Base-by-base conservation (phyloP, 1,284 basidiomycete genomes). In the Cryptococcus floricola region DNA sequence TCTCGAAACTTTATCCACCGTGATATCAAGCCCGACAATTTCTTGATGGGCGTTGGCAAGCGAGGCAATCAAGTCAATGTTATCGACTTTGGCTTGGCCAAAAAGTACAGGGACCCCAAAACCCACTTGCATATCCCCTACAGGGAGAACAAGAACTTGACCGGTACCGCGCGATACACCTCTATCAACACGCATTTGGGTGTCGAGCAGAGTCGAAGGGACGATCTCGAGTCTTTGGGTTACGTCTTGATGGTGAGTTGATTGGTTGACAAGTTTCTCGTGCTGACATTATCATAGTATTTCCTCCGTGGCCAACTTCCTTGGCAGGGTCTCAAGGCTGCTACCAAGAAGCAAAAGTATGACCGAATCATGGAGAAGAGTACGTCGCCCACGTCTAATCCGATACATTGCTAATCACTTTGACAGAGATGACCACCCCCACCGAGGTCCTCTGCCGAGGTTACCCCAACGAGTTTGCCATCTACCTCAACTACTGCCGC, bases 11-110 rank as follows among this genome's bases (percentile, higher is more conserved):
- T 98, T 78, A 98, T 99, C 65, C 96, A 99, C 78, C 92, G 95
- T 65, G 96, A 99, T 75, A 94, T 99, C 84, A 98, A 98, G 80
- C 96, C 96, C 49, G 95, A 98, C 83, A 98, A 98, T 81, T 98
- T 98, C 83, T 80, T 98, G 71, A 98, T 98, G 93, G 96, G 96
- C 44, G 98, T 98, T 62, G 96, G 95, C 66, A 98, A 97, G 82
- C 92, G 95, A 63, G 95, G 94, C 64, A 98, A 96, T 79, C 96
- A 98, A 80, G 95, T 99, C 80, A 98, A 98, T 72, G 89, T 98
- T 68, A 98, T 98, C 75, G 96, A 99, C 78, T 98, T 98, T 65
- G 96, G 96, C 82, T 84, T 98, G 52, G 95, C 96, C 45, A 98
- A 98, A 84, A 98, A 98, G 82, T 98, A 96, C 84, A 86, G 96